A percentile compares a stretch with the other conserved stretches of the same genome.
These are phyloP conservation scores for Penicillium freii DNA, from an alignment of 2,329 filamentous ascomycete genomes.

Conservation along the genomic window DNA sequence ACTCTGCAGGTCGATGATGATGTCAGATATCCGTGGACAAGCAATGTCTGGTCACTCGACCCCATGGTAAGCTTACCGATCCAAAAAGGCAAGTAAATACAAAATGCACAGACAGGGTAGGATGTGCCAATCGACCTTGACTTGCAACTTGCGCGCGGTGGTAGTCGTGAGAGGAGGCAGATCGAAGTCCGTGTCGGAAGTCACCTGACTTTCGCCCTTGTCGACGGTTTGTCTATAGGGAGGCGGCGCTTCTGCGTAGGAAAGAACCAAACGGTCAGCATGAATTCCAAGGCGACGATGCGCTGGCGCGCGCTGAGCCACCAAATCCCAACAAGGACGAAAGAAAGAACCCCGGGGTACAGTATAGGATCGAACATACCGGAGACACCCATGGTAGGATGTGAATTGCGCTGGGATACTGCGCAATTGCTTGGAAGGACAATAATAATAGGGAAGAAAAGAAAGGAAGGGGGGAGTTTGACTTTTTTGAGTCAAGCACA, in stretches of 20 bases:
- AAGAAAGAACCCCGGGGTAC: neutral
- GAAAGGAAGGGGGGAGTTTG: neutral
- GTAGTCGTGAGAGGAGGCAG: constrained; percentile 37
- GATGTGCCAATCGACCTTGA: constrained; percentile 68
- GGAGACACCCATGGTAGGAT: constrained; percentile 14
- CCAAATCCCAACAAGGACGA: neutral
- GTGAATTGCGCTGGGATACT: neutral
- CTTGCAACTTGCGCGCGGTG: constrained; percentile 62
- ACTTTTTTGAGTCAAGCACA: neutral
- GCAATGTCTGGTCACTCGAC: neutral
- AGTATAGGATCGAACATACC: constrained; percentile 7
- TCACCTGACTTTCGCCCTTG: constrained; percentile 23
- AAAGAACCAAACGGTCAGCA: constrained; percentile 10
- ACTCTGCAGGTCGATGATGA: constrained; percentile 48
- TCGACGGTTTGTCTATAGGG: constrained; percentile 12
- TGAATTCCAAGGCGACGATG: neutral
- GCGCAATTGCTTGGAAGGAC: neutral
- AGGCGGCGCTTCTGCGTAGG: neutral
- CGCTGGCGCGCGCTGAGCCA: neutral
- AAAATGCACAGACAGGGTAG: constrained; percentile 71
- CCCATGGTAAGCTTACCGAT: constrained; percentile 38
- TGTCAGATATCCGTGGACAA: constrained; percentile 6
- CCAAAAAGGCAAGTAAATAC: constrained; percentile 68
- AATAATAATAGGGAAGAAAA: neutral
- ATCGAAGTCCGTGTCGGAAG: constrained; percentile 18